These are phyloP conservation scores for Tuctoria greenei DNA, from an alignment of 176 grass and related monocot genomes.

Conservation along the genomic window DNA sequence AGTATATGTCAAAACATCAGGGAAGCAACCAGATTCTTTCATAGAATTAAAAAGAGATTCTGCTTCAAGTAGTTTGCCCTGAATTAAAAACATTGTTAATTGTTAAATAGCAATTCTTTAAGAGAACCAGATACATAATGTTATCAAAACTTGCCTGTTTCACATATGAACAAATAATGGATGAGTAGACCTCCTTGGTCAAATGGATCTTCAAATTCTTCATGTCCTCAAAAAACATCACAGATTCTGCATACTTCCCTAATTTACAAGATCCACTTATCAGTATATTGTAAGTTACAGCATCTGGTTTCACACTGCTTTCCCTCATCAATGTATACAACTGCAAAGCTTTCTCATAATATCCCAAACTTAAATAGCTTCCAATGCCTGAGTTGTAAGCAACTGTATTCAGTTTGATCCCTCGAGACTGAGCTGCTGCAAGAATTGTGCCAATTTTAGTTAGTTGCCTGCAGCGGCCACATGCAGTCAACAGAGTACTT, in stretches of 20 bases:
- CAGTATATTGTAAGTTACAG: slow-evolving; percentile 84
- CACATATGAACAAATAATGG: slow-evolving; percentile 80
- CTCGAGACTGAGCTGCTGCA: slow-evolving; percentile 60
- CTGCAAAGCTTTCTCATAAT: slow-evolving; percentile 80
- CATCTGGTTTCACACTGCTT: slow-evolving; percentile 63
- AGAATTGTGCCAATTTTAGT: slow-evolving; percentile 73
- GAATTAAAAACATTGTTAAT: slow-evolving; percentile 43
- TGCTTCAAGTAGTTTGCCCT: slow-evolving; percentile 77
- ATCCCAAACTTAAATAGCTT: slow-evolving; percentile 74
- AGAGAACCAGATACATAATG: slow-evolving; percentile 33
- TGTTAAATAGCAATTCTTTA: slow-evolving; percentile 16
- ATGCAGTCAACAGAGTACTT: slow-evolving; percentile 85
- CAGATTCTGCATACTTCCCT: slow-evolving; percentile 62
- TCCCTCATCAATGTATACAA: slow-evolving; percentile 73
- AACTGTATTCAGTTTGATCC: slow-evolving; percentile 76
- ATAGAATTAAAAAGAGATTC: slow-evolving; percentile 77
- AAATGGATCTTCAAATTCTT: slow-evolving; percentile 60
- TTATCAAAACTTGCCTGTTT: slow-evolving; percentile 63
- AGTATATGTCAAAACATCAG: slow-evolving; percentile 97
- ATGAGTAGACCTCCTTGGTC: slow-evolving; percentile 86
- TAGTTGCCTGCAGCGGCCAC: slow-evolving; percentile 63
- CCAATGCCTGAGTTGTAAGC: slow-evolving; percentile 90
- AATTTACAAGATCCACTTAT: slow-evolving; percentile 79
- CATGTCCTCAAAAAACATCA: slow-evolving; percentile 86
- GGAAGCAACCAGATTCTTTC: slow-evolving; percentile 63